Evolutionary conservation across 495 filamentous ascomycete genomes (phyloP), one percentile per base, ranked within the genome.

Genomic region (Lepidopterella palustris): DNA sequence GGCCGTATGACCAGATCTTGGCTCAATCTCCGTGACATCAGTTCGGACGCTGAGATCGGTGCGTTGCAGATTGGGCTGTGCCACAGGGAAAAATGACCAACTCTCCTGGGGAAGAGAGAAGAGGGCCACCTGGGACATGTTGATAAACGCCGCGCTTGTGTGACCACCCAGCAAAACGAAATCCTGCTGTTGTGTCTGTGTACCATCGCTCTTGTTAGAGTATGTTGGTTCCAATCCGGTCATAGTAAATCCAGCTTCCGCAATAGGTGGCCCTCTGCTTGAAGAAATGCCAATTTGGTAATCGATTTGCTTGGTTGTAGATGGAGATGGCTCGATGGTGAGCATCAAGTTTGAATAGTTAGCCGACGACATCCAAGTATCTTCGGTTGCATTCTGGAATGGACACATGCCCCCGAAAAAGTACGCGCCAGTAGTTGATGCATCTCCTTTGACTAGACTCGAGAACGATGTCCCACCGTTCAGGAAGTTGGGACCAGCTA

Each of bases 351-450:
- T 89, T 3, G 89, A 89, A 70, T 96, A 96, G 35, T 81, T 79
- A 0, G 88, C 89, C 0, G 78, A 68, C 13, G 80, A 78, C 39
- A 87, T 79, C 81, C 86, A 85, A 18, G 74, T 70, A 5, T 74
- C 60, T 10, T 76, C 74, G 5, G 70, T 67, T 3, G 74, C 65
- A 31, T 74, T 75, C 11, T 72, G 59, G 24, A 72, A 77, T 0
- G 89, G 88, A 67, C 91, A 96, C 91, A 95, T 93, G 50, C 91
- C 91, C 32, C 89, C 91, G 75, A 93, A 95, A 51, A 85, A 68
- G 67, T 88, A 95, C 31, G 89, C 74, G n/a, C 71, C 69, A 31
- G 66, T 73, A 63, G 75, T 27, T 67, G 77, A 55, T 61, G 78
- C 65, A 76, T 82, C 76, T 62, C 79, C 67, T 74, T 82, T 76